Evolutionary conservation across 2,329 filamentous ascomycete species (phyloP).

Genomic region (Stylonectria norvegica): DNA sequence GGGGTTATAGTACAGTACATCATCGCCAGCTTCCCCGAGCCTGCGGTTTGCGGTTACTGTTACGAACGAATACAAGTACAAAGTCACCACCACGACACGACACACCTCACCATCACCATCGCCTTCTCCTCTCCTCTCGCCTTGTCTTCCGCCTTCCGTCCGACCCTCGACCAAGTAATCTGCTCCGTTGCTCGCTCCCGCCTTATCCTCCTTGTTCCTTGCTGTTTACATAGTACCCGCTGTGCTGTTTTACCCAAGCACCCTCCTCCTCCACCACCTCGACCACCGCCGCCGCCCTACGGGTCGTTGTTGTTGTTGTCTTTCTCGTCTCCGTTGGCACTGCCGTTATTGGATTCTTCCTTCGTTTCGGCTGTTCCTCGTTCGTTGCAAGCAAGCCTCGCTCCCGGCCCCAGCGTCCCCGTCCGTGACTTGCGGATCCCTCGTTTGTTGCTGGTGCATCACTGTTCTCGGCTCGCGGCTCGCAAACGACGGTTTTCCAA

Average conservation of each 20-base stretch:
- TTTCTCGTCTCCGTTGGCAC: too few relatives aligned
- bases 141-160: slow-evolving; percentile 20
- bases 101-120: slow-evolving; percentile 16
- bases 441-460: slow-evolving; percentile 14
- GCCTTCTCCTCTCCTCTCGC: slow-evolving; percentile 10
- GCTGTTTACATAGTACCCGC: slow-evolving; percentile 21
- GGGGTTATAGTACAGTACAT: slow-evolving; percentile 20
- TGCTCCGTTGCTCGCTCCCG: slow-evolving; percentile 22
- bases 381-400: slow-evolving; percentile 15
- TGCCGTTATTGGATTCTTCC: too few relatives aligned
- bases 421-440: slow-evolving; percentile 15
- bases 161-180: slow-evolving; percentile 19
- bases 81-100: slow-evolving; percentile 14
- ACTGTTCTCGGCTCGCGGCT: slow-evolving; percentile 10
- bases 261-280: too few relatives aligned
- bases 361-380: slow-evolving; percentile 17
- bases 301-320: too few relatives aligned
- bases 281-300: too few relatives aligned
- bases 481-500: slow-evolving; percentile 21
- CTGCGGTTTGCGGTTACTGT: too few relatives aligned
- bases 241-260: too few relatives aligned
- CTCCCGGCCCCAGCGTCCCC: slow-evolving; percentile 15
- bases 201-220: slow-evolving; percentile 22
- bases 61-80: slow-evolving; percentile 16
- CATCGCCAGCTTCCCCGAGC: slow-evolving; percentile 24